Base-by-base conservation (phyloP, 257 asterid genomes). In the Capsicum chinense region DNA sequence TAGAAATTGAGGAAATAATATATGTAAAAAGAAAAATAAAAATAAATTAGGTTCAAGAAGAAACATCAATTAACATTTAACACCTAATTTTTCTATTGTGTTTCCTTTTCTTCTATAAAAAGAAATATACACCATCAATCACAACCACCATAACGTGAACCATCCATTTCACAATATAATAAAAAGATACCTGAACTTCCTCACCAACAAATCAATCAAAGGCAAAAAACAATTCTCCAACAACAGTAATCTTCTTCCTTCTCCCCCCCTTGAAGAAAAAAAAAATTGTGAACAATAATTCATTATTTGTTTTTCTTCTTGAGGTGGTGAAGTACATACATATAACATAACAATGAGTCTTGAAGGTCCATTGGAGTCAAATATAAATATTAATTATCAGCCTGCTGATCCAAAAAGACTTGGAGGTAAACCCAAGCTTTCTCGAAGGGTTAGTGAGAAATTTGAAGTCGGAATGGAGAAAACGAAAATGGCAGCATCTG, bases 401-500 rank as follows among this genome's bases (percentile, higher is more conserved):
- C 52, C 5, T 9, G 74, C 7, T 79, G 64, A 79, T 79, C 90
- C 88, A 0, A 87, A 87, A 13, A 42, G 91, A 78, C 83, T 88
- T 2, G 89, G 91, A 5, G 86, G 37, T 54, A 83, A 88, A 37
- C 91, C 86, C 3, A 88, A 88, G 16, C 76, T 88, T 0, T 87
- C 89, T 2, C 64, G 89, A 9, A 85, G 79, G 54, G 85, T 88
- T 5, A 88, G 88, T 71, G 89, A 88, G 79, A 86, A 88, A 47
- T 86, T 86, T 54, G 91, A 81, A 48, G 74, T 64, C 14, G 94
- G 94, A 3, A 74, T 81, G 81, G 91, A 89, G 88, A 92, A 89
- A 84, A 89, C 96, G 9, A 91, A 93, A 83, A 92, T 88, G 71
- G 93, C 66, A 58, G 93, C 95, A 7, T 83, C 91, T 19, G 88